Percentiles rank a stretch among this genome's conserved stretches.
Evolutionary conservation across 805 yeast species (phyloP).

Genomic region (Clavispora vitiphila): DNA sequence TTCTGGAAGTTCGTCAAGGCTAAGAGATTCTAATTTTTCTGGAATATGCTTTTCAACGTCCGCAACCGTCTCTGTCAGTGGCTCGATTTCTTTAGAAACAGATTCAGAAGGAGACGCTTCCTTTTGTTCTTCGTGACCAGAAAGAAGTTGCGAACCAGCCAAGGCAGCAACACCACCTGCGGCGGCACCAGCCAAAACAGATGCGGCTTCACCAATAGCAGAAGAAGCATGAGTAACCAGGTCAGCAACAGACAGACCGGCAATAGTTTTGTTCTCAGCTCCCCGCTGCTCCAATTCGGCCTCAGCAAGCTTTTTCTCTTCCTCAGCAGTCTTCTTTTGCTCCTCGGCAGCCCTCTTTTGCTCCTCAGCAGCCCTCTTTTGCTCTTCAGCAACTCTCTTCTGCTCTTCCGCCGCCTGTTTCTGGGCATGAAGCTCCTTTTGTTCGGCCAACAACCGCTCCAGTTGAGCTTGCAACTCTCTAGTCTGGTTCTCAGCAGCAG

Average conservation of each 20-base stretch:
- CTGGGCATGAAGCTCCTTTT: slow-evolving; percentile 5
- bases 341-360: neutral
- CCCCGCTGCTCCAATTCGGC: too few species aligned
- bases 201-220: slow-evolving; percentile 7
- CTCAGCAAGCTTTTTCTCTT: too few species aligned
- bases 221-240: neutral
- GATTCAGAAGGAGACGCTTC: neutral
- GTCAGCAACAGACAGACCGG: too few species aligned
- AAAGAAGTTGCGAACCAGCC: slow-evolving; percentile 3
- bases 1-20: neutral
- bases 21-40: neutral
- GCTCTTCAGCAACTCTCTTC: neutral
- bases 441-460: slow-evolving; percentile 4
- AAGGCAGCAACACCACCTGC: slow-evolving; percentile 14
- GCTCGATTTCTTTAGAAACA: neutral
- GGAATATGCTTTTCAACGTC: neutral
- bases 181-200: slow-evolving; percentile 17
- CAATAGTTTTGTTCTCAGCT: too few species aligned
- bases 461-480: slow-evolving; percentile 5
- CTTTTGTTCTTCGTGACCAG: neutral
- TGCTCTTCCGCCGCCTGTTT: neutral
- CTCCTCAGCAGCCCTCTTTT: neutral
- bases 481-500: slow-evolving; percentile 3
- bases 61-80: neutral
- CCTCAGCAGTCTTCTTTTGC: neutral